Percentiles rank a stretch among this genome's conserved stretches.
Conservation (phyloP, 768 basidiomycete species). For the Gyrodon lividus region DNA sequence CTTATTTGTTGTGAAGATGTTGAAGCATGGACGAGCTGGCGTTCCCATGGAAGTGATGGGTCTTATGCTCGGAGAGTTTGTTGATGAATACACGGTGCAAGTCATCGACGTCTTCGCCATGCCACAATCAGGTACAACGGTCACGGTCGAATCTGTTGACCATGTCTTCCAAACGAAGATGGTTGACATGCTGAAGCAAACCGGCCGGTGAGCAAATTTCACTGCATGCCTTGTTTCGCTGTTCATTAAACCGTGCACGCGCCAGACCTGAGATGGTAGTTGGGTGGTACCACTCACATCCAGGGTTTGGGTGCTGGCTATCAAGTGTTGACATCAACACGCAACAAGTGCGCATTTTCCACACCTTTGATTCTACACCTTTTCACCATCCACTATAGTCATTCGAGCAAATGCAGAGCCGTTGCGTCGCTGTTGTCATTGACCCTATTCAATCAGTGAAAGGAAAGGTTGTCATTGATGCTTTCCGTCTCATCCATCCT, state of each 20-base stretch:
- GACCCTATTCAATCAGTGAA: conserved; percentile 99
- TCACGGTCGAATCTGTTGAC: conserved; percentile 97
- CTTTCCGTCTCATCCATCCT: conserved; percentile 95
- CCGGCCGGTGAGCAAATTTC: conserved; percentile 69
- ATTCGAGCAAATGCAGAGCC: conserved; percentile 90
- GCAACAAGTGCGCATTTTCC: conserved; percentile 68
- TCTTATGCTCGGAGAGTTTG: conserved; percentile 95
- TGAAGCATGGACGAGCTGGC: conserved; percentile 97
- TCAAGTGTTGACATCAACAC: conserved; percentile 99
- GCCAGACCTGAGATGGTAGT: conserved; percentile 93
- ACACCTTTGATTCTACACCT: not conserved
- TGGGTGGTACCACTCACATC: conserved; percentile 99
- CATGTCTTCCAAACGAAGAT: conserved; percentile 98
- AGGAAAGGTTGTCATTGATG: conserved; percentile 98
- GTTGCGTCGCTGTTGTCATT: conserved; percentile 95
- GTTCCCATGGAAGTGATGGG: conserved; percentile 99
- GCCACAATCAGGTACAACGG: conserved; percentile 97
- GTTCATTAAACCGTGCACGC: conserved; percentile 6
- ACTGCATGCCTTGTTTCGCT: conserved; percentile 1
- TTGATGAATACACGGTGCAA: conserved; percentile 95
- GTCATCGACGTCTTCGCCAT: conserved; percentile 98
- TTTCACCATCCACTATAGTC: conserved; percentile 54
- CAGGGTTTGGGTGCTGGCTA: conserved; percentile 99
- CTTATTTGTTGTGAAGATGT: conserved; percentile 66
- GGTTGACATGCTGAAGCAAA: conserved; percentile 99